phyloP scores from a whole-genome alignment of 164 flowering plant species.

The Stephania cephalantha region DNA sequence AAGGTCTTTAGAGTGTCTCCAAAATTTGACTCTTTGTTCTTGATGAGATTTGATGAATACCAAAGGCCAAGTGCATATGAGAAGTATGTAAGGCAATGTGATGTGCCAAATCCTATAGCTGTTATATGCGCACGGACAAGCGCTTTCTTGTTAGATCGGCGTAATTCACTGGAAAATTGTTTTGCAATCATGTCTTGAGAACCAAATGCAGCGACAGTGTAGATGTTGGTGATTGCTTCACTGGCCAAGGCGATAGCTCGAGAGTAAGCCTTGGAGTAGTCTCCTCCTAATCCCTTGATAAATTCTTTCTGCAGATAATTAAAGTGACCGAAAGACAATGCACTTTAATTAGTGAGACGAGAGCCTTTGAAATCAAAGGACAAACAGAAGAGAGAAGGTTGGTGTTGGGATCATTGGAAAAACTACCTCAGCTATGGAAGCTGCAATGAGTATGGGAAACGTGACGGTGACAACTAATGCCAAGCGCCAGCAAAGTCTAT shows the following conservation, averaged over 20 bases:
- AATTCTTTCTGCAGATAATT: conserved; percentile 65
- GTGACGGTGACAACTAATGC: conserved; percentile 54
- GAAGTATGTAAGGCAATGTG: conserved; percentile 49
- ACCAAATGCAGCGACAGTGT: conserved; percentile 71
- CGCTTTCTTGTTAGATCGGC: conserved; percentile 42
- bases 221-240: conserved; percentile 68
- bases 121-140: conserved; percentile 61
- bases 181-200: conserved; percentile 41
- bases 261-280: conserved; percentile 43
- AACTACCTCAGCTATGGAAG: conserved; percentile 59
- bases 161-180: conserved; percentile 44
- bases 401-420: too few relatives aligned
- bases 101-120: conserved; percentile 59
- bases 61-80: conserved; percentile 75
- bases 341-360: too few relatives aligned
- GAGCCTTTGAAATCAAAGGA: too few relatives aligned
- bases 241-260: conserved; percentile 57
- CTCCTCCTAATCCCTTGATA: conserved; percentile 72
- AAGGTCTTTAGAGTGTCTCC: conserved; percentile 58
- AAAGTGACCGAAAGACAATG: background rate
- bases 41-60: conserved; percentile 62
- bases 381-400: background rate
- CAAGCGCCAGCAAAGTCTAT: conserved; percentile 60
- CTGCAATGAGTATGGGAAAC: conserved; percentile 60
- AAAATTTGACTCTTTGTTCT: conserved; percentile 39